A percentile compares a stretch with the other conserved stretches of the same genome.
Conservation (phyloP, 768 basidiomycete genomes). For the Russula ochroleuca region DNA sequence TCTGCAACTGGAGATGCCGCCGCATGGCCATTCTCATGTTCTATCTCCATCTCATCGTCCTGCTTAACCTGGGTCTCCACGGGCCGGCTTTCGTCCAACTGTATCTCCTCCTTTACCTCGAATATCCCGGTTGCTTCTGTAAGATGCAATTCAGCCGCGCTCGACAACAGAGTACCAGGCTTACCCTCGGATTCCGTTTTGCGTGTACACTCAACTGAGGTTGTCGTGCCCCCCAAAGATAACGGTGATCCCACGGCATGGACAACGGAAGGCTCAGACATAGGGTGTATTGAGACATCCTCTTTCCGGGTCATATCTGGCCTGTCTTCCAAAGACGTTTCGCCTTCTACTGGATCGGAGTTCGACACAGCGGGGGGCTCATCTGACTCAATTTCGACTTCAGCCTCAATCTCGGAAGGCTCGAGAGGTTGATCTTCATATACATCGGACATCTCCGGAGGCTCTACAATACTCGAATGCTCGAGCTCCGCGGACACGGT, state of each 20-base stretch:
- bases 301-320: neutral
- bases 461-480: neutral
- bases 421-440: neutral
- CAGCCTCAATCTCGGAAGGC: conserved; percentile 8
- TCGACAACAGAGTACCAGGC: neutral
- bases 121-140: conserved; percentile 1
- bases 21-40: conserved; percentile 7
- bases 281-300: conserved; percentile 2
- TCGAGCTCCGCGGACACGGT: neutral
- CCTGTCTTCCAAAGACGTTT: neutral
- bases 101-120: conserved; percentile 5
- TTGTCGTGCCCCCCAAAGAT: neutral
- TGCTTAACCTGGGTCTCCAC: neutral
- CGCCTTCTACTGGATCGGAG: conserved; percentile 3
- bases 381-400: conserved; percentile 7
- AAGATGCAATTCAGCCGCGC: neutral
- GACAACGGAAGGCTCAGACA: conserved; percentile 3
- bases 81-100: neutral
- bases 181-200: conserved; percentile 1
- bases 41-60: conserved; percentile 12
- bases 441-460: conserved; percentile 1
- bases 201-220: neutral
- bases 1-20: conserved; percentile 12
- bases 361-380: neutral
- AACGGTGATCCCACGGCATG: neutral